These are phyloP conservation scores for Venturia aucupariae DNA, from an alignment of 2,329 filamentous ascomycete species.

Conservation along the genomic window DNA sequence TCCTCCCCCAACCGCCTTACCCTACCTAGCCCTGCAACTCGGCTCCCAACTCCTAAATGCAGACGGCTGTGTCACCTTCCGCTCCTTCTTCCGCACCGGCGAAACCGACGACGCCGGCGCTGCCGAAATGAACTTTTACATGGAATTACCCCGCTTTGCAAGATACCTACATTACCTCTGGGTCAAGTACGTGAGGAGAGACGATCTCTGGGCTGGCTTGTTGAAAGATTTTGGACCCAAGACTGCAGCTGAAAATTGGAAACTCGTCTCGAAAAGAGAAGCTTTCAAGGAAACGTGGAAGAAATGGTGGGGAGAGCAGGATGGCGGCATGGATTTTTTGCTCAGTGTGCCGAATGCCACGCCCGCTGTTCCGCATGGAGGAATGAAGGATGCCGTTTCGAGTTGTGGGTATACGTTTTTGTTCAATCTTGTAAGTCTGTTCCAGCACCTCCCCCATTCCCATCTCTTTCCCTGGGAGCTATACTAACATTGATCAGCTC, in stretches of 20 bases:
- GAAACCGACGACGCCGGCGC: slow-evolving; percentile 76
- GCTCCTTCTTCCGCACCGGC: slow-evolving; percentile 63
- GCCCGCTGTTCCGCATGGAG: slow-evolving; percentile 76
- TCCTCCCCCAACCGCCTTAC: slow-evolving; percentile 44
- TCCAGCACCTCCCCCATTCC: neutral
- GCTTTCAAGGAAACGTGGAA: slow-evolving; percentile 70
- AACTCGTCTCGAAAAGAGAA: slow-evolving; percentile 68
- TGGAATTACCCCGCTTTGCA: slow-evolving; percentile 61
- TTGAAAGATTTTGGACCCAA: slow-evolving; percentile 65
- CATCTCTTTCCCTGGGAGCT: neutral
- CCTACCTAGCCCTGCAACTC: slow-evolving; percentile 66
- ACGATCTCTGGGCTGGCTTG: slow-evolving; percentile 69
- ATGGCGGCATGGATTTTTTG: slow-evolving; percentile 67
- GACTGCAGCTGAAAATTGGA: slow-evolving; percentile 70
- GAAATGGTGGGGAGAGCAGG: slow-evolving; percentile 62
- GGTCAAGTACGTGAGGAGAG: slow-evolving; percentile 72
- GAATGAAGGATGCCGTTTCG: slow-evolving; percentile 75
- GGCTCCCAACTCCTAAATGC: slow-evolving; percentile 74
- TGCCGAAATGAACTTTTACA: slow-evolving; percentile 63
- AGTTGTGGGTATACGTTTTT: slow-evolving; percentile 90
- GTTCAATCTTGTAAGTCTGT: slow-evolving; percentile 75
- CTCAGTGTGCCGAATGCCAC: slow-evolving; percentile 82
- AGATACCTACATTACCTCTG: slow-evolving; percentile 84
- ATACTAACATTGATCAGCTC: slow-evolving; percentile 40
- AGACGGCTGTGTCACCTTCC: slow-evolving; percentile 74